A percentile compares a stretch with the other conserved stretches of the same genome.
Conservation (phyloP, 1,284 basidiomycete genomes). For the Entoloma clypeatum region DNA sequence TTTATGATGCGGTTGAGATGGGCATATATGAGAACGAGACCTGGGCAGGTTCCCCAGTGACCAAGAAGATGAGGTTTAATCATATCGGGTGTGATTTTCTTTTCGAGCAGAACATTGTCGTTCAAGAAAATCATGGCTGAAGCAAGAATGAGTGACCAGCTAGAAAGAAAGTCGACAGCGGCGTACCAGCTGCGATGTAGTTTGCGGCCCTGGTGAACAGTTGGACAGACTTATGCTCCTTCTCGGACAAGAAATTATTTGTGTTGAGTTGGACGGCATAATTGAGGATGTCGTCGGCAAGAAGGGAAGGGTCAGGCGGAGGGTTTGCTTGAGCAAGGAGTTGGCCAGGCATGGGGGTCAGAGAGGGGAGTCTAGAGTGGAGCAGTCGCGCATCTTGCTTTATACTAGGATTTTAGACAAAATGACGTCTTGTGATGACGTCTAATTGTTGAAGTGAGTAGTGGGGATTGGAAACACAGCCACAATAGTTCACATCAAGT, state of each 20-base stretch:
- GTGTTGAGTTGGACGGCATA: conserved; percentile 41
- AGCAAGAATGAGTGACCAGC: conserved; percentile 8
- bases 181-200: conserved; percentile 61
- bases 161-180: not conserved
- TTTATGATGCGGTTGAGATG: conserved; percentile 76
- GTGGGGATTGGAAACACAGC: conserved; percentile 15
- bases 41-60: conserved; percentile 77
- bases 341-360: conserved; percentile 52
- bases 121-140: conserved; percentile 80
- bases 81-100: conserved; percentile 56
- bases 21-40: conserved; percentile 74
- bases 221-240: conserved; percentile 49
- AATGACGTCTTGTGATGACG: too few species aligned
- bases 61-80: conserved; percentile 79
- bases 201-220: conserved; percentile 58
- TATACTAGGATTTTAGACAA: too few species aligned
- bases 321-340: conserved; percentile 54
- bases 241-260: conserved; percentile 39
- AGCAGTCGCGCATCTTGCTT: conserved; percentile 2
- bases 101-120: conserved; percentile 66
- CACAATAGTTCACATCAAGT: conserved; percentile 17
- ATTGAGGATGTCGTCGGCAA: conserved; percentile 49
- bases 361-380: conserved; percentile 4
- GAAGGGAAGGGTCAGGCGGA: conserved; percentile 55
- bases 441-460: not conserved